Conservation (phyloP, 305 asterid genomes). For the Fraxinus velutina region DNA sequence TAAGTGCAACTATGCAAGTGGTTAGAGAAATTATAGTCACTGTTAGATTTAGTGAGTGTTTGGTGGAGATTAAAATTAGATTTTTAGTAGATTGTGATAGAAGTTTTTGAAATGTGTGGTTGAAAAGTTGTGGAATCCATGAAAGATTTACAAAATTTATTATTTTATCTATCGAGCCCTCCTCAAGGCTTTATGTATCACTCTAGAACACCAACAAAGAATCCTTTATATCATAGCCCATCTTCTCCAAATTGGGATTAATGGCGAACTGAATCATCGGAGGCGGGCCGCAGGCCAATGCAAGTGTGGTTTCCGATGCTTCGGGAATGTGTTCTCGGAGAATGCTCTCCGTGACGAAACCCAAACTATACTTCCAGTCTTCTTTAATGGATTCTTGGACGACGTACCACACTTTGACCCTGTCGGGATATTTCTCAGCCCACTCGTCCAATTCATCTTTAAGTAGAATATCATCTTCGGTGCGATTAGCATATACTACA, state of each 20-base stretch:
- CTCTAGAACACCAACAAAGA: slow-evolving; percentile 57
- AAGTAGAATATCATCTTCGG: slow-evolving; percentile 74
- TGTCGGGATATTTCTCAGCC: slow-evolving; percentile 53
- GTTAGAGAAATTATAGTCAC: background rate
- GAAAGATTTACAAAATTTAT: background rate
- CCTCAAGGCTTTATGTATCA: background rate
- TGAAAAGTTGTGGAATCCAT: too few species aligned
- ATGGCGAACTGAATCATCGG: slow-evolving; percentile 89
- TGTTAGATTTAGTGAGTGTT: too few species aligned
- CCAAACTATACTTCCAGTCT: slow-evolving; percentile 68
- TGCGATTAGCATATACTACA: slow-evolving; percentile 79
- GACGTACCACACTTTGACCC: slow-evolving; percentile 84
- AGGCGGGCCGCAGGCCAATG: slow-evolving; percentile 89
- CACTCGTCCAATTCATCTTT: slow-evolving; percentile 66
- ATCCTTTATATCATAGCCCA: slow-evolving; percentile 74
- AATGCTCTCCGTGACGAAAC: slow-evolving; percentile 54
- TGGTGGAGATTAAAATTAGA: too few species aligned
- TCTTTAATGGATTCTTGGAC: slow-evolving; percentile 47
- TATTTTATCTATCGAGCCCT: background rate
- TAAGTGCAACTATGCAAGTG: background rate
- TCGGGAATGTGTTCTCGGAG: slow-evolving; percentile 70
- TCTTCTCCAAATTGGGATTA: slow-evolving; percentile 82
- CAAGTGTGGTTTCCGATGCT: slow-evolving; percentile 46
- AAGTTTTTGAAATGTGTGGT: too few species aligned
- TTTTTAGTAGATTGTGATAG: too few species aligned